Evolutionary conservation across 768 basidiomycete species (phyloP).

Genomic region (Tylopilus rubrobrunneus): DNA sequence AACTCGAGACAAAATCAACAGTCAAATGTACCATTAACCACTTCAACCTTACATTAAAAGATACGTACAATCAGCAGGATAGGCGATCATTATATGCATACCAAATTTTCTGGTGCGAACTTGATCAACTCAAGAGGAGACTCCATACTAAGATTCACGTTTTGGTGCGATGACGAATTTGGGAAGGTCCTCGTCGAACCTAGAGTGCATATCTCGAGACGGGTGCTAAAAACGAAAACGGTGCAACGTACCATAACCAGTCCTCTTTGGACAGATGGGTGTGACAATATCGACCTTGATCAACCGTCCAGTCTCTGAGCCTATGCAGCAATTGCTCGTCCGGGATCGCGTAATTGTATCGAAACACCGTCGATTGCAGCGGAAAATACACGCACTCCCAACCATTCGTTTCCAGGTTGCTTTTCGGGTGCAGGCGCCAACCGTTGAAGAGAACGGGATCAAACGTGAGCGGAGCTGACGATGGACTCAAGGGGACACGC

Average conservation of each 20-base stretch:
- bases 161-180: too few species aligned
- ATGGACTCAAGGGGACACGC: too few species aligned
- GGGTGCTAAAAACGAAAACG: too few species aligned
- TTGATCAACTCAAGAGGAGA: too few species aligned
- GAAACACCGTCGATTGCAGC: constrained; percentile 20
- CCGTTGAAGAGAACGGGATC: constrained; percentile 11
- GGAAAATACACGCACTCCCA: neutral
- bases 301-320: constrained; percentile 6
- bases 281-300: constrained; percentile 4
- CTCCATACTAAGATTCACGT: too few species aligned
- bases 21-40: too few species aligned
- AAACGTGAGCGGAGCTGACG: neutral
- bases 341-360: constrained; percentile 24
- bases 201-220: neutral
- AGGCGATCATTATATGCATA: too few species aligned
- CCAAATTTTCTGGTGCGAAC: too few species aligned
- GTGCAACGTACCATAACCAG: constrained; percentile 21
- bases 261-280: neutral
- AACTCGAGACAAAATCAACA: too few species aligned
- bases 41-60: too few species aligned
- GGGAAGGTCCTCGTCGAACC: neutral
- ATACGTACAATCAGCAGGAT: too few species aligned
- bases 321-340: neutral
- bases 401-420: neutral
- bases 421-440: constrained; percentile 8